Evolutionary conservation across 140 eudicot genomes (phyloP), one percentile per base, ranked within the genome.

Genomic region (Bidens hawaiensis): DNA sequence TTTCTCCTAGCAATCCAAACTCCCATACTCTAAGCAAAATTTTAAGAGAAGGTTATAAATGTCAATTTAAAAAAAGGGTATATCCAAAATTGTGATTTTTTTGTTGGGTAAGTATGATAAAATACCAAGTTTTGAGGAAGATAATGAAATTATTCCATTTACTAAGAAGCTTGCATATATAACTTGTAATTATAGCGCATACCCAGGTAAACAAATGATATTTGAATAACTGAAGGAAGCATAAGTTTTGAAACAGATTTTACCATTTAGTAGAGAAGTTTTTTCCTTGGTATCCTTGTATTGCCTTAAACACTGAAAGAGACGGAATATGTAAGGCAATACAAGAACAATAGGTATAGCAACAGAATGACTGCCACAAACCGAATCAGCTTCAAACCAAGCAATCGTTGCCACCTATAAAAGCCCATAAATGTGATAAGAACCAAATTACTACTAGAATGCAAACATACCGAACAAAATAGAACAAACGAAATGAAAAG

Each of bases 311-410:
- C 99, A 93, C 86, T 93, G 99, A 63, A 93, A 88, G 25, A 93
- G 79, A 8, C 99, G 99, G 43, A 93, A 93, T 34, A 93, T 69
- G 54, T 93, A 93, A 66, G 99, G 99, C 74, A 93, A 73, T 23
- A 93, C 99, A 60, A 93, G 99, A 66, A 80, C 91, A 24, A 93
- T 60, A 6, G 99, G 99, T 17, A 93, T 93, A 53, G 96, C 89
- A 63, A 85, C 81, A 64, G 99, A 55, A 69, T 93, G 99, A 76
- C 96, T 88, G 51, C 99, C 99, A 75, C 99, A 93, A 46, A 93
- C 87, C 63, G 99, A 93, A 71, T 87, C 96, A n/a, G 99, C 99
- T 73, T 93, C 99, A 75, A 93, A 88, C 99, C 99, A 93, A 49
- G 99, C 99, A 57, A 93, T 85, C 46, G 99, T 93, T 42, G 99